A percentile compares a stretch with the other conserved stretches of the same genome.
Evolutionary conservation across 148 eudicot species (phyloP).

Genomic region (Rhododendron henanense): DNA sequence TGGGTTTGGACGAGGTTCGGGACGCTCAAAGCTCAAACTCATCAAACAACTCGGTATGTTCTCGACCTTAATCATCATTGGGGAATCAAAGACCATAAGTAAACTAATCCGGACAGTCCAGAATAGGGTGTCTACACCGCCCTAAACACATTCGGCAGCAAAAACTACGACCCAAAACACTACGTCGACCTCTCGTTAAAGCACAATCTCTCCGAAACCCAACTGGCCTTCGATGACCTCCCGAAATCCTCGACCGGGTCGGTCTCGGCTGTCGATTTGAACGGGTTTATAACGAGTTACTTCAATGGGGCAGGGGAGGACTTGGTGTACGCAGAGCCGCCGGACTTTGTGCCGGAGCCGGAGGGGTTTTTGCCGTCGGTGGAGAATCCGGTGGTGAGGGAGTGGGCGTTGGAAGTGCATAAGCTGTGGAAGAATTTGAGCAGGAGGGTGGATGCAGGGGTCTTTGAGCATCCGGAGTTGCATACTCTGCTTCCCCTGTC

Average conservation of each 20-base stretch:
- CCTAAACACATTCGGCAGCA: constrained; percentile 50
- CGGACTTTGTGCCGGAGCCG: constrained; percentile 65
- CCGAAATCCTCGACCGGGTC: constrained; percentile 29
- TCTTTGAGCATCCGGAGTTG: constrained; percentile 43
- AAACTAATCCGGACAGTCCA: too few species aligned
- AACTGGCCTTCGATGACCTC: constrained; percentile 38
- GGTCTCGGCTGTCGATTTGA: constrained; percentile 29
- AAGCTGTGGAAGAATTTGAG: constrained; percentile 81
- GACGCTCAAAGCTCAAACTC: too few species aligned
- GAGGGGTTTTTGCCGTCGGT: constrained; percentile 56
- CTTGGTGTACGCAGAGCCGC: constrained; percentile 49
- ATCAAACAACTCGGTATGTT: too few species aligned
- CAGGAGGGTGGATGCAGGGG: constrained; percentile 50
- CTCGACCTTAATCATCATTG: too few species aligned
- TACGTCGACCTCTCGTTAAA: constrained; percentile 70
- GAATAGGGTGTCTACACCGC: too few species aligned
- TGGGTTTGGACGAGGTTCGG: too few species aligned
- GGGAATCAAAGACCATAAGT: too few species aligned
- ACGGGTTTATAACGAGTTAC: constrained; percentile 37
- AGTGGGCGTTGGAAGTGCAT: constrained; percentile 58
- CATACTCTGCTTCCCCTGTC: constrained; percentile 66
- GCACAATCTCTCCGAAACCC: constrained; percentile 33
- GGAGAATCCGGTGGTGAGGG: constrained; percentile 48
- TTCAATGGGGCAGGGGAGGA: constrained; percentile 60
- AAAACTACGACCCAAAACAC: constrained; percentile 63